phyloP scores from a whole-genome alignment of 2,329 filamentous ascomycete genomes.

The Talaromyces rugulosus region DNA sequence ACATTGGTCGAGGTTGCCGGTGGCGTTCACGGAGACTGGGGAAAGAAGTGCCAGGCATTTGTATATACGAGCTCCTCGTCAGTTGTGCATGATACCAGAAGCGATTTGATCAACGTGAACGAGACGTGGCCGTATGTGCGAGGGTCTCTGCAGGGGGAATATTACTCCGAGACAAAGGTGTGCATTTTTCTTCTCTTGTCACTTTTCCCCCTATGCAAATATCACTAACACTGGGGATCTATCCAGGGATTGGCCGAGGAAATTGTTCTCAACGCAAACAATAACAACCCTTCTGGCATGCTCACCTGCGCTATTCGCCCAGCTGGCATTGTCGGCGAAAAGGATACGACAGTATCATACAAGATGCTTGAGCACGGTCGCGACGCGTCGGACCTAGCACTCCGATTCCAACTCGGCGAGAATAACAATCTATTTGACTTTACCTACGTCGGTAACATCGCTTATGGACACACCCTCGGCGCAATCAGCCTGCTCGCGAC shows the following conservation, averaged over 20 bases:
- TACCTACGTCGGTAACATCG: conserved; percentile 65
- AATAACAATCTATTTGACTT: conserved; percentile 68
- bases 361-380: conserved; percentile 69
- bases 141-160: conserved; percentile 67
- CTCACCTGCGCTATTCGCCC: conserved; percentile 79
- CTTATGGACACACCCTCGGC: conserved; percentile 79
- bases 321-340: conserved; percentile 85
- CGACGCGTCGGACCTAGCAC: conserved; percentile 54
- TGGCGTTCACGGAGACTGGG: conserved; percentile 60
- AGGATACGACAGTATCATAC: conserved; percentile 72
- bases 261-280: conserved; percentile 73
- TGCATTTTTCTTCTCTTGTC: background rate
- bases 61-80: conserved; percentile 91
- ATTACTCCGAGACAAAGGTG: conserved; percentile 90
- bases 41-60: conserved; percentile 62
- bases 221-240: background rate
- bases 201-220: background rate
- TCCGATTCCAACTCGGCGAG: conserved; percentile 76
- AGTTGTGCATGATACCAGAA: conserved; percentile 75
- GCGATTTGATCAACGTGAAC: conserved; percentile 77
- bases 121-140: conserved; percentile 75
- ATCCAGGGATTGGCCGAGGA: conserved; percentile 71
- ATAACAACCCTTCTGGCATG: conserved; percentile 52
- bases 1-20: conserved; percentile 66
- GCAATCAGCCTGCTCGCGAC: conserved; percentile 66